Evolutionary conservation across 2,329 filamentous ascomycete species (phyloP), one percentile per base, ranked within the genome.

Genomic region (Nigrospora osmanthi): DNA sequence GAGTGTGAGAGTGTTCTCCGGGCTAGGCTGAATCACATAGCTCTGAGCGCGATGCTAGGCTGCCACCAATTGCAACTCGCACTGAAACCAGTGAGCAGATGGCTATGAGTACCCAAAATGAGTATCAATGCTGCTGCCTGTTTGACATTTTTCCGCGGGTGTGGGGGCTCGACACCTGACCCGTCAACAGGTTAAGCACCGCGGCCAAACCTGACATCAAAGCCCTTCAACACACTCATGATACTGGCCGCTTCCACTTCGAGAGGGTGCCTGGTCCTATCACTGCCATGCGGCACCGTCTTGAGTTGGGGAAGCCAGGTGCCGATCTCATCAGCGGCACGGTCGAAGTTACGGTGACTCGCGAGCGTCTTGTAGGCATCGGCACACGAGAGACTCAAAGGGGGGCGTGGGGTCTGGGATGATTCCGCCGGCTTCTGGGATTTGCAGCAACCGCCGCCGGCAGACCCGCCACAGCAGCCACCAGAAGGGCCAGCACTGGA

Each of bases 191-290:
- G 37, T 54, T 48, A 61, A 15, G 53, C 50, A 30, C 62, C 65
- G 46, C 66, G 60, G 14, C 81, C 81, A 60, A 90, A 90, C 44
- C 86, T 70, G 41, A 87, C 74, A 56, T 90, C 86, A 65, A 90
- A 90, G 51, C 86, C 83, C 62, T 86, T 87, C 48, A 90, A 66
- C n/a, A 89, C 86, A 36, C 83, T 84, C 86, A 90, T 89, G 44
- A 90, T 88, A 61, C 85, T 89, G 1, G 86, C 86, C 7, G 86
- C 85, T 64, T 90, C 86, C 14, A 90, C 85, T 60, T 90, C 86
- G 55, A 89, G 81, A 1, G 85, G 81, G 36, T 55, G 30, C 53
- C 55, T 19, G 34, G 61, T 55, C 45, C 66, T 49, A 35, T 67
- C 56, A 40, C 58, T 55, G 55, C 50, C 50, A n/a, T 65, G 60